Conservation (phyloP, 75 land plant genomes). For the Selaginella moellendorffii region DNA sequence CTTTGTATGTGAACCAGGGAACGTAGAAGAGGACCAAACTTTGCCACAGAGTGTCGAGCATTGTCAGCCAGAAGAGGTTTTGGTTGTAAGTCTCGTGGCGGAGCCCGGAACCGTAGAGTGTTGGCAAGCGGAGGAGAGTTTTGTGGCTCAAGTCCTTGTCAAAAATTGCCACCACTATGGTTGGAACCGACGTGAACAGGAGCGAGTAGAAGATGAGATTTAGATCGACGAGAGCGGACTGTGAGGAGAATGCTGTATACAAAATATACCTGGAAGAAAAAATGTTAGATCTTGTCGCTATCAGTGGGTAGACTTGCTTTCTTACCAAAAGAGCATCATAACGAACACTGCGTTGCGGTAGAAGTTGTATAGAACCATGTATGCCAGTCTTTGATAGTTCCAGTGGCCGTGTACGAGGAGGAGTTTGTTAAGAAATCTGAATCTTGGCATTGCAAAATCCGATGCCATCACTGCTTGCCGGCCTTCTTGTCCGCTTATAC, state of each 20-base stretch:
- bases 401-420: constrained; percentile 96
- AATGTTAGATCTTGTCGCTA: no score
- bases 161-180: constrained; percentile 63
- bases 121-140: constrained; percentile 45
- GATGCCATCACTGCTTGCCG: constrained; percentile 98
- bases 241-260: constrained; percentile 45
- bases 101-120: constrained; percentile 71
- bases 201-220: constrained; percentile 72
- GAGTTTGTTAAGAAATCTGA: constrained; percentile 66
- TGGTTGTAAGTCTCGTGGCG: constrained; percentile 58
- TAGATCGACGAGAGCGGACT: constrained; percentile 79
- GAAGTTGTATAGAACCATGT: constrained; percentile 56
- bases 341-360: constrained; percentile 58
- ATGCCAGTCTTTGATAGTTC: constrained; percentile 46
- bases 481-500: constrained; percentile 95
- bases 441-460: constrained; percentile 94
- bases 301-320: no score
- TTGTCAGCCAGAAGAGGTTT: constrained; percentile 53
- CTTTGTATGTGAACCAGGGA: constrained; percentile 37
- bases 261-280: constrained; percentile 80
- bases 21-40: constrained; percentile 55
- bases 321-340: constrained; percentile 51
- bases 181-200: constrained; percentile 67
- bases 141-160: constrained; percentile 65
- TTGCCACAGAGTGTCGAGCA: constrained; percentile 75